Conservation (phyloP, 1,139 yeast genomes). For the Nematodospora anomalae region DNA sequence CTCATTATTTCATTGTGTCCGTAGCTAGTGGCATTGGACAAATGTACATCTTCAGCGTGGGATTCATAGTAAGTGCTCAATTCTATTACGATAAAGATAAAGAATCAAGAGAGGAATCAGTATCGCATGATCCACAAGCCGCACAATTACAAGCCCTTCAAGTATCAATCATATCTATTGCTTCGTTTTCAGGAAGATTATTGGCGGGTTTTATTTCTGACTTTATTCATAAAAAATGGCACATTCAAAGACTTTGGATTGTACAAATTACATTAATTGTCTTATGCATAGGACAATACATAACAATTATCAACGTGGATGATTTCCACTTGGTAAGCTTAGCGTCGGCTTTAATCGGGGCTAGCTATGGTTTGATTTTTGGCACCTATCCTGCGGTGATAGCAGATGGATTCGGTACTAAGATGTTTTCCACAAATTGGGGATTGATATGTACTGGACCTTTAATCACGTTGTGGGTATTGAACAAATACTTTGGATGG, state of each 20-base stretch:
- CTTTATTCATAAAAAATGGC: slow-evolving; percentile 30
- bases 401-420: slow-evolving; percentile 46
- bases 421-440: slow-evolving; percentile 45
- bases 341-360: slow-evolving; percentile 37
- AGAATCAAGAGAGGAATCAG: slow-evolving; percentile 7
- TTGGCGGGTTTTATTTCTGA: slow-evolving; percentile 42
- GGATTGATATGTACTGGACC: slow-evolving; percentile 49
- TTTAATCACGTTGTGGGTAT: slow-evolving; percentile 29
- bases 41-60: slow-evolving; percentile 46
- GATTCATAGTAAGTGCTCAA: slow-evolving; percentile 46
- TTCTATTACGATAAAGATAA: slow-evolving; percentile 21
- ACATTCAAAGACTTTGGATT: slow-evolving; percentile 44
- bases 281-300: slow-evolving; percentile 31
- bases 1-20: slow-evolving; percentile 37
- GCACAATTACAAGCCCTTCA: slow-evolving; percentile 46
- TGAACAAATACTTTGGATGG: slow-evolving; percentile 42
- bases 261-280: slow-evolving; percentile 29
- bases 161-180: slow-evolving; percentile 42
- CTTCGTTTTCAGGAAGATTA: slow-evolving; percentile 43
- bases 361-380: slow-evolving; percentile 41
- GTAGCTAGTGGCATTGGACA: slow-evolving; percentile 42
- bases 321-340: slow-evolving; percentile 28
- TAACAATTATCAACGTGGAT: slow-evolving; percentile 30
- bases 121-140: slow-evolving; percentile 17
- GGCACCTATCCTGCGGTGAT: slow-evolving; percentile 50